Conservation (phyloP, 2,329 filamentous ascomycete genomes). For the Trichoderma cornu-damae region DNA sequence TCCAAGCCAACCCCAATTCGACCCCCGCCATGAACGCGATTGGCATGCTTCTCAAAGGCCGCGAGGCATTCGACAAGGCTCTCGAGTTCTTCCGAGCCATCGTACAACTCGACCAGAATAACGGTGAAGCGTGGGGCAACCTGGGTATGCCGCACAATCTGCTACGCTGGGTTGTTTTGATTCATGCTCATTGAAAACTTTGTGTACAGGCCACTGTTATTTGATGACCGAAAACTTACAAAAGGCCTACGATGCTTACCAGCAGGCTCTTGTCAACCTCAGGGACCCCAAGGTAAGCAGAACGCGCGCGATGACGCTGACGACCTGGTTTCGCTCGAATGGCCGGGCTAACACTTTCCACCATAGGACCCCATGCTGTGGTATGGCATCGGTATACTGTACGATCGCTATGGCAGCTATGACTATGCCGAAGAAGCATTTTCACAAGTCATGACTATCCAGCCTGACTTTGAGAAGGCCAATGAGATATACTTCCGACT, state of each 20-base stretch:
- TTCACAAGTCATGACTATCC: constrained; percentile 98
- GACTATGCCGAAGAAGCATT: constrained; percentile 98
- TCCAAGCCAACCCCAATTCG: constrained; percentile 82
- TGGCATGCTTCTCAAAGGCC: constrained; percentile 81
- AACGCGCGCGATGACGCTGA: neutral
- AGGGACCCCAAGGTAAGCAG: constrained; percentile 77
- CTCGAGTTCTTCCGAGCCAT: constrained; percentile 91
- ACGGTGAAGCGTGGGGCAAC: constrained; percentile 95
- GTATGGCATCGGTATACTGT: constrained; percentile 98
- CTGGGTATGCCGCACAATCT: constrained; percentile 59
- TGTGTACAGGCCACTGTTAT: constrained; percentile 89
- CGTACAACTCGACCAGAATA: constrained; percentile 78
- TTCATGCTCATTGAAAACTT: constrained; percentile 20
- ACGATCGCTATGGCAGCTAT: constrained; percentile 91
- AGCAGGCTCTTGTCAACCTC: constrained; percentile 89
- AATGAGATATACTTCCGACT: constrained; percentile 98
- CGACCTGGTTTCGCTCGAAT: neutral
- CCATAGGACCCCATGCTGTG: constrained; percentile 90
- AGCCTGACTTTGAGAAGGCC: constrained; percentile 94
- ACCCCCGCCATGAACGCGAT: constrained; percentile 91
- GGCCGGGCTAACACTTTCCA: constrained; percentile 15
- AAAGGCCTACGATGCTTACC: constrained; percentile 94
- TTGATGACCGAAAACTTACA: constrained; percentile 98
- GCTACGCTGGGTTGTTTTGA: constrained; percentile 5
- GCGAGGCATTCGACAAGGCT: constrained; percentile 89